Evolutionary conservation across 495 filamentous ascomycete genomes (phyloP), one percentile per base, ranked within the genome.

Genomic region (Oidiodendron maius): DNA sequence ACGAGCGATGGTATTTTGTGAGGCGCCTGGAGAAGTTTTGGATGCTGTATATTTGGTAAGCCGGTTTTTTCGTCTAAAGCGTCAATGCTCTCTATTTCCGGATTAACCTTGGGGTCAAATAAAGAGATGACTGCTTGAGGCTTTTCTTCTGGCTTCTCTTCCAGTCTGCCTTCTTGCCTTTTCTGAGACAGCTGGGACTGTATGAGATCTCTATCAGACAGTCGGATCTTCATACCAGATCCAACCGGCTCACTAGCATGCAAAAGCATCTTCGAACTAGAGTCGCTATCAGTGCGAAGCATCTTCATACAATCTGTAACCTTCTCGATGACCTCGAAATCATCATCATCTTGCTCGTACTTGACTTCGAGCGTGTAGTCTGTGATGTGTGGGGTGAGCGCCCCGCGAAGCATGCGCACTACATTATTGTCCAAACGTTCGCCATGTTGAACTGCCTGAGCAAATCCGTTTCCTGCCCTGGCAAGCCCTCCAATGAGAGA

Each of bases 341-440:
- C 77, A 16, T 75, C 69, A 30, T 76, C 50, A 6, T 66, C 62
- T 43, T 64, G 63, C 25, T 62, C 66, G 56, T 82, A 82, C 54
- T 78, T 72, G 41, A 85, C 64, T 40, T 84, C 78, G 2, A 86
- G 57, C 0, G 63, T 71, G 50, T 81, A 87, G 47, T 81, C 71
- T 18, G 54, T 68, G 38, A 84, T 61, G 50, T 86, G 78, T 1
- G 81, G 79, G 3, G 72, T 72, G 22, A 88, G 56, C 0, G 80
- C 80, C 0, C 74, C 82, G 54, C 87, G 86, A 36, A 89, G 64
- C 80, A 88, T 87, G 6, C 83, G 71, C 6, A 88, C 70, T 3
- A 87, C 71, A 59, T 84, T 84, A 44, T 61, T 69, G 50, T 82
- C 76, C 48, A 83, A 70, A 52, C 75, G 72, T 48, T 87, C 83